Evolutionary conservation across 176 grass and related monocot species (phyloP).

Genomic region (Rhynchospora breviuscula): DNA sequence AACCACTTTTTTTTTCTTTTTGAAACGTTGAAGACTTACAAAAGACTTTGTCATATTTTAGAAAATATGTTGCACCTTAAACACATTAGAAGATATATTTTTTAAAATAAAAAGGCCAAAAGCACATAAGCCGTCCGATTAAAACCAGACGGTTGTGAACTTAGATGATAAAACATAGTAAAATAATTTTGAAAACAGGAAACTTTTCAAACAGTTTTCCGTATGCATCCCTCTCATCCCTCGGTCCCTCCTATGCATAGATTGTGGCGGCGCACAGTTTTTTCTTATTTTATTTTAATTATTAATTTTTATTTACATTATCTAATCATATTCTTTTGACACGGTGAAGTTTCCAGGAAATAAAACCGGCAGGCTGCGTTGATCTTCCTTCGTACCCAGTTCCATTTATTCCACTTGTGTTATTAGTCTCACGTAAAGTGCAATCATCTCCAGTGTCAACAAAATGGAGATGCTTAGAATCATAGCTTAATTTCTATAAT

Average conservation of each 20-base stretch:
- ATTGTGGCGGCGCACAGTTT: neutral
- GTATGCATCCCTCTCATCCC: neutral
- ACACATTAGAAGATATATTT: no score
- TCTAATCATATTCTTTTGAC: neutral
- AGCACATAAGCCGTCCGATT: no score
- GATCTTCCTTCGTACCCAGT: neutral
- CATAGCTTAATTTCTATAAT: neutral
- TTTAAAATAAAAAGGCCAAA: no score
- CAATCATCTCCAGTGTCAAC: neutral
- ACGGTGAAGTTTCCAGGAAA: neutral
- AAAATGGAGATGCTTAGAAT: neutral
- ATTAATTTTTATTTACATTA: neutral
- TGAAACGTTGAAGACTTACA: no score
- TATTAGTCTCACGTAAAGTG: neutral
- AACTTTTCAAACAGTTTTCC: neutral
- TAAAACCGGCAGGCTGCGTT: constrained; percentile 8
- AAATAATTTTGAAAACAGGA: no score
- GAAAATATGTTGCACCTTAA: no score
- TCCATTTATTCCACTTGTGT: neutral
- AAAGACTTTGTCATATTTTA: no score
- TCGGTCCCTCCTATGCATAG: neutral
- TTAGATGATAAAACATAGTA: no score
- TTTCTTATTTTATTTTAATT: neutral
- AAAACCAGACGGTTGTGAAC: no score
- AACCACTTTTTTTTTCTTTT: no score